Base-by-base conservation (phyloP, 306 rosid genomes). In the Sechiopsis laciniata region DNA sequence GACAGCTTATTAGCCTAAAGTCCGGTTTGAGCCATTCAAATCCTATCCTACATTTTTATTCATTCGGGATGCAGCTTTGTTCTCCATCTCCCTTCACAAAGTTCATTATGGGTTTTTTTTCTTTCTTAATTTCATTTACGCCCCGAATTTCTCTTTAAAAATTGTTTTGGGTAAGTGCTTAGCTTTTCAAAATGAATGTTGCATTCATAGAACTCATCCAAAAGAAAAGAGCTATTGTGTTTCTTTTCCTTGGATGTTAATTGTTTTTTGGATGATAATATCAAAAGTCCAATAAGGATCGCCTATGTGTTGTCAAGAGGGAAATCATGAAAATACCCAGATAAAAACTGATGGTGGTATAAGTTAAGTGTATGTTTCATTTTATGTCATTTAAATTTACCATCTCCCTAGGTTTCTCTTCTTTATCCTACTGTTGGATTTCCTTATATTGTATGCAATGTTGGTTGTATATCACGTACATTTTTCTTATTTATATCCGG, bases 341-440 rank as follows among this genome's bases (percentile, higher is more conserved):
- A 67, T 42, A 66, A 67, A 65, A 42, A 46, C 37, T 67, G 72
- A 46, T 67, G 72, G 72, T 67, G 35, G 55, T 42, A 42, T 42
- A 46, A 67, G 16, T 67, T 17, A 17, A 40, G 53, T 65, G 71
- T 20, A 2, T 32, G 4, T 5, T 32, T 32, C 3, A 53, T 19
- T 42, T 65, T 17, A 19, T 20, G 40, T 13, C 56, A 20, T 46
- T 48, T 10, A 10, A 67, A 21, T 48, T 21, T 68, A 20, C 73
- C 7, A 46, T 51, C 74, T 24, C 12, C 59, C 59, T 51, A 40
- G 8, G 19, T 50, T 72, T 72, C 50, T 57, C 66, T 73, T 73
- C 64, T 37, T 37, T 37, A 37, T 37, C 42, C 42, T 37, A 37
- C 42, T 37, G 7, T 37, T 37, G 42, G 42, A 37, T 37, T 37